Conservation (phyloP, 2,329 filamentous ascomycete genomes). For the Mycogone perniciosa region DNA sequence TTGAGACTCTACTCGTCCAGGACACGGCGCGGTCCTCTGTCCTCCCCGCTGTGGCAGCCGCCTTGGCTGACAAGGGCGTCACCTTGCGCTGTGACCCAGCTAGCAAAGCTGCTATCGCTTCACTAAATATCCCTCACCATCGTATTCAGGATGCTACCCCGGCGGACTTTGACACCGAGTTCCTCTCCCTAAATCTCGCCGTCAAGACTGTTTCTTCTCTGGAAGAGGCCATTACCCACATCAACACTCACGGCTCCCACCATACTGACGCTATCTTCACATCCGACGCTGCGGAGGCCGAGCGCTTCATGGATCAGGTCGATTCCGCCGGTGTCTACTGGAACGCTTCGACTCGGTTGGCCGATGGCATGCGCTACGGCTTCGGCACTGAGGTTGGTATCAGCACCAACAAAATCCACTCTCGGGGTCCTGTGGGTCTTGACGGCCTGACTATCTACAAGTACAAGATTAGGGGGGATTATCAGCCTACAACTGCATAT, state of each 20-base stretch:
- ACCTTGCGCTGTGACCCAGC: conserved; percentile 70
- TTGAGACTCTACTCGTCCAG: conserved; percentile 89
- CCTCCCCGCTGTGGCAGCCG: conserved; percentile 66
- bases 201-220: conserved; percentile 69
- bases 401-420: conserved; percentile 97
- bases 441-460: conserved; percentile 97
- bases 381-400: conserved; percentile 98
- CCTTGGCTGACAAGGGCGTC: conserved; percentile 71
- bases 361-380: conserved; percentile 93
- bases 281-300: conserved; percentile 57
- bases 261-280: conserved; percentile 94
- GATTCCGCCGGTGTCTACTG: conserved; percentile 93
- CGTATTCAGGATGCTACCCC: conserved; percentile 60
- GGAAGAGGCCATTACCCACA: conserved; percentile 72
- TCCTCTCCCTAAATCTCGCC: conserved; percentile 76
- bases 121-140: conserved; percentile 35
- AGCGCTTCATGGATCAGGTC: conserved; percentile 75
- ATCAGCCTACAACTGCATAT: conserved; percentile 76
- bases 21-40: conserved; percentile 59
- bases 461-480: conserved; percentile 79
- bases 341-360: conserved; percentile 92
- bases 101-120: conserved; percentile 58
- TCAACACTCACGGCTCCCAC: conserved; percentile 86
- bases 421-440: conserved; percentile 83
- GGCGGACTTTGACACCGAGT: conserved; percentile 80